phyloP scores from a whole-genome alignment of 2,329 filamentous ascomycete species.

The Aspergillus fischeri region DNA sequence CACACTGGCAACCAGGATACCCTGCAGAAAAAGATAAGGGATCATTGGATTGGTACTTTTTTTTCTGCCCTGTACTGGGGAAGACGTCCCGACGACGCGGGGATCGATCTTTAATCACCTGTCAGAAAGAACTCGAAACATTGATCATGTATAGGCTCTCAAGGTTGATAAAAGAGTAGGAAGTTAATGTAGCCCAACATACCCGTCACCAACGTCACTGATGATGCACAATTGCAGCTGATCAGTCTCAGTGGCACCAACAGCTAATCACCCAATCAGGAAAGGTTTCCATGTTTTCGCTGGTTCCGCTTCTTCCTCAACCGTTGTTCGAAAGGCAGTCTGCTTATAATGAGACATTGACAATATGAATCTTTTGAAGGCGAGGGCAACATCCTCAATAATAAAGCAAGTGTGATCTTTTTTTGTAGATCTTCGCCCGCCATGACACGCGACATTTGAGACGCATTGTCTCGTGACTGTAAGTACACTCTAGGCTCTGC shows the following conservation, averaged over 20 bases:
- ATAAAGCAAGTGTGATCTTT: neutral
- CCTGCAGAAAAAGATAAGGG: conserved; percentile 9
- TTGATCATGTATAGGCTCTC: neutral
- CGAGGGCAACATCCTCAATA: neutral
- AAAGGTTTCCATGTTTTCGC: neutral
- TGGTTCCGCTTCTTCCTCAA: neutral
- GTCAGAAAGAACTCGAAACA: neutral
- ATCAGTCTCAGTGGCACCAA: neutral
- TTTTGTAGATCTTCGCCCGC: neutral
- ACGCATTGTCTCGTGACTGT: neutral
- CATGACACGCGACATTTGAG: neutral
- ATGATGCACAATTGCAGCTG: neutral
- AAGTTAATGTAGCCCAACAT: neutral
- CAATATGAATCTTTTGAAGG: neutral
- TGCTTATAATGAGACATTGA: neutral
- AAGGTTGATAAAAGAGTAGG: neutral
- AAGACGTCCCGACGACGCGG: conserved; percentile 4
- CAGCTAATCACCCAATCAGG: neutral
- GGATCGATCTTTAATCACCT: neutral
- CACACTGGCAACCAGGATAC: conserved; percentile 12
- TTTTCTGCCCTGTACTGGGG: neutral
- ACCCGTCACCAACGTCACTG: neutral
- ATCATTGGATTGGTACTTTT: conserved; percentile 20
- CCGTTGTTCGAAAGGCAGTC: neutral
- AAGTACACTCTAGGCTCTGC: too few species aligned